A percentile compares a stretch with the other conserved stretches of the same genome.
Conservation (phyloP, 768 basidiomycete genomes). For the Lactifluus piperatus region DNA sequence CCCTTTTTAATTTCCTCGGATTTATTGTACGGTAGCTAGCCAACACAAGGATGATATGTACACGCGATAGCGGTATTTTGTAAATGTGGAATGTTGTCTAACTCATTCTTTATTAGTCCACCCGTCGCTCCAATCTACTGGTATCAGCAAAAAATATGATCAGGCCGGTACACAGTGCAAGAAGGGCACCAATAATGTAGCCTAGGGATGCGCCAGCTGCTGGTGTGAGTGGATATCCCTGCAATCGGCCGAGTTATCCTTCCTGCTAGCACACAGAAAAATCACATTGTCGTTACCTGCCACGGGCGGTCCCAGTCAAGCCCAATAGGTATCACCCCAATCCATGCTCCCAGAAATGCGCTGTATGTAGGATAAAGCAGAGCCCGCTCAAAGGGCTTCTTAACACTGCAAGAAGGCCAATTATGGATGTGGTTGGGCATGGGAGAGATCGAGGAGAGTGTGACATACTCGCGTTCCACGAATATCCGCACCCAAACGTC, state of each 20-base stretch:
- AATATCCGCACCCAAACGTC: constrained; percentile 75
- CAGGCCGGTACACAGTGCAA: constrained; percentile 40
- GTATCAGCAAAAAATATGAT: constrained; percentile 24
- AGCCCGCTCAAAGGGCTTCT: constrained; percentile 64
- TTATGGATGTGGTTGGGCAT: neutral
- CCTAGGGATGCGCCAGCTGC: constrained; percentile 65
- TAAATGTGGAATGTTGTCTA: too few species aligned
- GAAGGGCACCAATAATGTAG: constrained; percentile 51
- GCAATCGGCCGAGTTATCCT: constrained; percentile 5
- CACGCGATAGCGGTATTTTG: too few species aligned
- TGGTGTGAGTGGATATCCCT: constrained; percentile 82
- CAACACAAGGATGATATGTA: too few species aligned
- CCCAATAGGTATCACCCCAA: constrained; percentile 74
- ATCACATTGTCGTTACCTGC: constrained; percentile 51
- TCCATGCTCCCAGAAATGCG: constrained; percentile 67
- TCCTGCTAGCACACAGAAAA: constrained; percentile 3
- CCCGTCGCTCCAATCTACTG: constrained; percentile 8
- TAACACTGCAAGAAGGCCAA: constrained; percentile 31
- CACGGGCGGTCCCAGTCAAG: constrained; percentile 97
- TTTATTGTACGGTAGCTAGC: too few species aligned
- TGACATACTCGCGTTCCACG: constrained; percentile 68
- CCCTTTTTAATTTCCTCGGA: too few species aligned
- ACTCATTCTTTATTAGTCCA: too few species aligned
- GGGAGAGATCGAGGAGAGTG: neutral
- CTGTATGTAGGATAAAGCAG: constrained; percentile 75